phyloP scores from a whole-genome alignment of 768 basidiomycete genomes.

The Lyophyllum shimeji region DNA sequence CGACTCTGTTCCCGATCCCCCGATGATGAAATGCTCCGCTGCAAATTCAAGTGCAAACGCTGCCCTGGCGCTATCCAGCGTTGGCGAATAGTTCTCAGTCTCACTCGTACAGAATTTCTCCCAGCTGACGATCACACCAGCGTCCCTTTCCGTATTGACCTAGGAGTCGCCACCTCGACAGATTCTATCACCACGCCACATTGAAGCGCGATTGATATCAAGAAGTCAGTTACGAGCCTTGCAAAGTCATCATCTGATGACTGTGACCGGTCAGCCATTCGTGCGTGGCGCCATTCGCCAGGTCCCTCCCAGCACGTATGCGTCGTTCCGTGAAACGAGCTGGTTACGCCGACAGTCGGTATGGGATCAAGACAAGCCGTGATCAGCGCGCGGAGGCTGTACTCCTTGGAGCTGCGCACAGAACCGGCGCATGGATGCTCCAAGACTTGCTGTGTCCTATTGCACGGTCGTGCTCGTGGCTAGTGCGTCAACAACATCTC shows the following conservation, averaged over 20 bases:
- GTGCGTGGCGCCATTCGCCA: not conserved
- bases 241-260: not conserved
- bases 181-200: constrained; percentile 5
- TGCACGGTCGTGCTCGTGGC: not conserved
- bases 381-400: not conserved
- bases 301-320: not conserved
- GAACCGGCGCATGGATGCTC: not conserved
- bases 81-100: not conserved
- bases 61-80: too few relatives aligned
- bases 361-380: not conserved
- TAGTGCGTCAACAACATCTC: not conserved
- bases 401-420: not conserved
- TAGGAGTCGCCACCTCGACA: not conserved
- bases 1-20: not conserved
- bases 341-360: too few relatives aligned
- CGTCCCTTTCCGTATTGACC: not conserved
- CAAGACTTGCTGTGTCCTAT: not conserved
- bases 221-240: not conserved
- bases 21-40: not conserved
- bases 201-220: not conserved
- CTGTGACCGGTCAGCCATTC: not conserved
- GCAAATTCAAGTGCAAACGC: not conserved
- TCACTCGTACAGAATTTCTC: not conserved
- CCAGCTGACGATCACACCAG: not conserved
- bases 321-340: not conserved